Evolutionary conservation across 345 rosid species (phyloP).

Genomic region (Xanthoceras sorbifolium): DNA sequence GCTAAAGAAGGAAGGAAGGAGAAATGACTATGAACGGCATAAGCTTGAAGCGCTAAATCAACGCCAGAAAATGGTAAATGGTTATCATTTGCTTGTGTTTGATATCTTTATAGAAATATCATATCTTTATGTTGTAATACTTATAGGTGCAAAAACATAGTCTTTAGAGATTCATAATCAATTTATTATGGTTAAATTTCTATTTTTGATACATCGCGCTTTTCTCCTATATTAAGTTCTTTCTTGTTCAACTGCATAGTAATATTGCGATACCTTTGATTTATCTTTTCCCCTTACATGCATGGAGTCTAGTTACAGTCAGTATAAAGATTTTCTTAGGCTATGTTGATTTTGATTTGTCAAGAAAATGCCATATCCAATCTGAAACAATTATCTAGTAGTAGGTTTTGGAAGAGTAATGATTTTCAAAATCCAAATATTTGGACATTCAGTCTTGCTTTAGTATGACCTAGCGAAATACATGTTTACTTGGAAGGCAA

Average conservation of each 20-base stretch:
- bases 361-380: not conserved
- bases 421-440: not conserved
- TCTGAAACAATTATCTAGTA: too few species aligned
- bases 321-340: not conserved
- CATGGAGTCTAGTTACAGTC: not conserved
- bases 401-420: not conserved
- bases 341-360: not conserved
- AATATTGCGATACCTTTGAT: not conserved
- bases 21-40: constrained; percentile 73
- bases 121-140: not conserved
- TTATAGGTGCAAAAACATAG: not conserved
- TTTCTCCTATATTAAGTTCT: not conserved
- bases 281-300: not conserved
- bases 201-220: not conserved
- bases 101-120: not conserved
- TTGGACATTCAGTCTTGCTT: not conserved
- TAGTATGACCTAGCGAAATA: not conserved
- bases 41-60: constrained; percentile 74
- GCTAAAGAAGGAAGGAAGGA: constrained; percentile 77
- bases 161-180: not conserved
- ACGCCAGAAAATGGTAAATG: constrained; percentile 71
- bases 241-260: not conserved
- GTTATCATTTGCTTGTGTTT: not conserved
- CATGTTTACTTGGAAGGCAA: not conserved
- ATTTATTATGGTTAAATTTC: not conserved